Evolutionary conservation across 345 rosid genomes (phyloP).

Genomic region (Aurinia saxatilis): DNA sequence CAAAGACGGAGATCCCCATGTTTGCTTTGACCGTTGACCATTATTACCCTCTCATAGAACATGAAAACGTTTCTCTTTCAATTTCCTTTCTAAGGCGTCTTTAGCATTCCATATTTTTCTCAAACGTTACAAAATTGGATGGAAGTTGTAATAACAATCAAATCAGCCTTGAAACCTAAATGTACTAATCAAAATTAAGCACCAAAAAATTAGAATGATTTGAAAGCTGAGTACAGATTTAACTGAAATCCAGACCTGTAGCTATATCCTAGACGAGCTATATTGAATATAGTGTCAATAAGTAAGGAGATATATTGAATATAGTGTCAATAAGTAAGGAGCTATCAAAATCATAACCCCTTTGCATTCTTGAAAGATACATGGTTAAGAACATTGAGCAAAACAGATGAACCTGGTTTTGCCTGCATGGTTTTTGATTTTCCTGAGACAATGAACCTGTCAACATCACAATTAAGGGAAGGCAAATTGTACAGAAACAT

Average conservation of each 20-base stretch:
- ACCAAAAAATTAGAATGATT: neutral
- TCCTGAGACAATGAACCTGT: neutral
- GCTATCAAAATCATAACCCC: neutral
- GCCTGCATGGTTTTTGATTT: neutral
- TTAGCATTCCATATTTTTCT: neutral
- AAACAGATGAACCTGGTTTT: conserved; percentile 1
- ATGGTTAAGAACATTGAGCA: neutral
- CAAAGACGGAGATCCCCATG: conserved; percentile 45
- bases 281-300: neutral
- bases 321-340: neutral
- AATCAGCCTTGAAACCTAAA: neutral
- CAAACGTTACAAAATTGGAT: neutral
- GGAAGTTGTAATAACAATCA: neutral
- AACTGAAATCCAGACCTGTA: neutral
- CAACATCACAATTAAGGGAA: neutral
- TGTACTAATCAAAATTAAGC: neutral
- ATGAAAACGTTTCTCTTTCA: neutral
- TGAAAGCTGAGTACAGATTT: neutral
- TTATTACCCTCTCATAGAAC: neutral
- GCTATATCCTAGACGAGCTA: neutral
- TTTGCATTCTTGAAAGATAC: neutral
- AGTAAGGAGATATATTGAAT: neutral
- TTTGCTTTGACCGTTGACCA: conserved; percentile 11
- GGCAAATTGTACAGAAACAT: neutral
- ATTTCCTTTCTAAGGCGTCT: neutral